Evolutionary conservation across 2,329 filamentous ascomycete species (phyloP).

Genomic region (Eutypa lata): DNA sequence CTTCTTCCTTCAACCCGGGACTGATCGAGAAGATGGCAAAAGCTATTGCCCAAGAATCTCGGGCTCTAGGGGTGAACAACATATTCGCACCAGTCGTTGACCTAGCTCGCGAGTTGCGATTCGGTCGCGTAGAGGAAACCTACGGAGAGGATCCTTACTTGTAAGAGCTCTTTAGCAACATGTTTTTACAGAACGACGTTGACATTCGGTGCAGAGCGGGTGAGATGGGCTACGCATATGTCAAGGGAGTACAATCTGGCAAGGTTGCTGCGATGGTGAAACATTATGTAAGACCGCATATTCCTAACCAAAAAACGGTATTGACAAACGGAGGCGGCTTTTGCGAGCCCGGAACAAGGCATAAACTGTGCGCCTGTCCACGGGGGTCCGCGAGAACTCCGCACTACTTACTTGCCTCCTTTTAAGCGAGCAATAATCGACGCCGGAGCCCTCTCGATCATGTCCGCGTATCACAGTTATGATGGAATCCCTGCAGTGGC

Average conservation of each 20-base stretch:
- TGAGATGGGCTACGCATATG: conserved; percentile 60
- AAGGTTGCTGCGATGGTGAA: conserved; percentile 72
- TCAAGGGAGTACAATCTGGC: conserved; percentile 57
- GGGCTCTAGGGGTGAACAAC: conserved; percentile 68
- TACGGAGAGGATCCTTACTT: conserved; percentile 68
- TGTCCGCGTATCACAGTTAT: conserved; percentile 74
- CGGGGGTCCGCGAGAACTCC: conserved; percentile 50
- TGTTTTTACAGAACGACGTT: conserved; percentile 1
- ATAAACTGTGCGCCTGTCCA: conserved; percentile 63
- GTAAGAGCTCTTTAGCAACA: conserved; percentile 20
- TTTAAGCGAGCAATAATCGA: conserved; percentile 72
- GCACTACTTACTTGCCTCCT: conserved; percentile 53
- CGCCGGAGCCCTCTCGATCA: conserved; percentile 63
- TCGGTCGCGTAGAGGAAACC: conserved; percentile 71
- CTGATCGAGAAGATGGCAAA: conserved; percentile 64
- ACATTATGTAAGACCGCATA: conserved; percentile 55
- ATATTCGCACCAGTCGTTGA: conserved; percentile 70
- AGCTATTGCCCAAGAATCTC: conserved; percentile 63
- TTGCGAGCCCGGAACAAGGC: conserved; percentile 67
- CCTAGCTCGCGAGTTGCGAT: conserved; percentile 67
- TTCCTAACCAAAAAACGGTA: not conserved
- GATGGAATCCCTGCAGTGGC: conserved; percentile 68
- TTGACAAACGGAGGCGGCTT: conserved; percentile 46
- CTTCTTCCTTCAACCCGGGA: conserved; percentile 66
- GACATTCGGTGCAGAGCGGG: conserved; percentile 41